phyloP scores from a whole-genome alignment of 202 grass and related monocot species.

The Carex sylvatica region DNA sequence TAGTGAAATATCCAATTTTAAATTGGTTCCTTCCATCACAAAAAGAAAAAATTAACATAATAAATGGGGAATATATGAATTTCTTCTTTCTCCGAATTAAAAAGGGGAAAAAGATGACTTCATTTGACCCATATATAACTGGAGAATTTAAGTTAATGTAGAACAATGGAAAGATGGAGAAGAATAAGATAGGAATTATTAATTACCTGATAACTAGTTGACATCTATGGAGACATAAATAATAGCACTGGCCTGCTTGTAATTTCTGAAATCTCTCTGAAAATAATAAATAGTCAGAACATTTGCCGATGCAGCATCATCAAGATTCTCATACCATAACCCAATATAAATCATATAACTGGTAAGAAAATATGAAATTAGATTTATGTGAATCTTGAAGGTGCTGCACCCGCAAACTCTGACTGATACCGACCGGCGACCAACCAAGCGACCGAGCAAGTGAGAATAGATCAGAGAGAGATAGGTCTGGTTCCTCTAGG shows the following conservation, averaged over 20 bases:
- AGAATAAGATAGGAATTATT: not conserved
- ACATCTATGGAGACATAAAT: not conserved
- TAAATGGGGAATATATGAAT: not conserved
- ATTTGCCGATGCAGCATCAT: slow-evolving; percentile 99
- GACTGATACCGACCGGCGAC: slow-evolving; percentile 19
- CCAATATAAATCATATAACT: not conserved
- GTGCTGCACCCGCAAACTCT: slow-evolving; percentile 80
- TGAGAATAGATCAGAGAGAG: not conserved
- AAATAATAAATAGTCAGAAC: slow-evolving; percentile 30
- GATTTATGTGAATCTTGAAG: slow-evolving; percentile 97
- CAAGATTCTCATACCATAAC: slow-evolving; percentile 84
- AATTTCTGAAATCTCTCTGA: slow-evolving; percentile 16
- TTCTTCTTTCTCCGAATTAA: not conserved
- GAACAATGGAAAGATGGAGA: not conserved
- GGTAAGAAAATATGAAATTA: slow-evolving; percentile 4
- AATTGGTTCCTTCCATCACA: not conserved
- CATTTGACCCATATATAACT: not conserved
- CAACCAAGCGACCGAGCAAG: not conserved
- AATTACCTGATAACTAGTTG: slow-evolving; percentile 6
- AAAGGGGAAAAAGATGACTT: not conserved
- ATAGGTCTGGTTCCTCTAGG: not conserved
- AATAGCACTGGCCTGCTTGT: slow-evolving; percentile 27
- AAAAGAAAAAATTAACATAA: not conserved
- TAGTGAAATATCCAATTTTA: not conserved
- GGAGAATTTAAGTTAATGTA: not conserved